phyloP scores from a whole-genome alignment of 1,284 basidiomycete genomes.

The Lentinula novae-zelandiae region DNA sequence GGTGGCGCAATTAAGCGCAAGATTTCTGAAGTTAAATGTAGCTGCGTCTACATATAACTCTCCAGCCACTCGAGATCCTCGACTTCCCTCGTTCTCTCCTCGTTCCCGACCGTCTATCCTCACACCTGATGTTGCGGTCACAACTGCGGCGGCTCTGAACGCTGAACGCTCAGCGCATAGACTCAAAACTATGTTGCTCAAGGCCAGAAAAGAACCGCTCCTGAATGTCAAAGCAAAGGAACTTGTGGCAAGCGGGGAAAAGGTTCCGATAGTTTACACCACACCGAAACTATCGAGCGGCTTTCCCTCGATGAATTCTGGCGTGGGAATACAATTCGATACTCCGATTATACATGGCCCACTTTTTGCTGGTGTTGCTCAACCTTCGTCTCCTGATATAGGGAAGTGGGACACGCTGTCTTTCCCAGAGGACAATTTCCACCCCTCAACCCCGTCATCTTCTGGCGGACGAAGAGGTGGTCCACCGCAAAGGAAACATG shows the following conservation, averaged over 20 bases:
- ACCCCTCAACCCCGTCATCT: conserved; percentile 23
- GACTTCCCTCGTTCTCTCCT: conserved; percentile 23
- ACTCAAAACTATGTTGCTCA: conserved; percentile 66
- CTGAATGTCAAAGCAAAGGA: conserved; percentile 52
- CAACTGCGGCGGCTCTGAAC: conserved; percentile 74
- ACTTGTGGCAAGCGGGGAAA: conserved; percentile 1
- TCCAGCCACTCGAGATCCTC: conserved; percentile 32
- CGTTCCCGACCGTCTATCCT: conserved; percentile 38
- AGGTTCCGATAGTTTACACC: conserved; percentile 34
- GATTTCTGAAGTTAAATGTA: conserved; percentile 53
- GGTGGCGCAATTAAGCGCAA: conserved; percentile 50
- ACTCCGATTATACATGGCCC: conserved; percentile 22
- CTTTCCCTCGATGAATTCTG: not conserved
- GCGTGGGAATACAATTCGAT: conserved; percentile 21
- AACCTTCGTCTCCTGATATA: conserved; percentile 12
- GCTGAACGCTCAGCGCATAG: conserved; percentile 69
- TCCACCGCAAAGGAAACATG: conserved; percentile 36
- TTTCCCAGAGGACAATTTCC: conserved; percentile 34
- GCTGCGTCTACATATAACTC: conserved; percentile 19
- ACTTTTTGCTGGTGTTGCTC: conserved; percentile 22
- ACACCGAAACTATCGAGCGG: conserved; percentile 23
- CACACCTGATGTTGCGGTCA: conserved; percentile 61
- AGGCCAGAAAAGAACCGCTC: conserved; percentile 57
- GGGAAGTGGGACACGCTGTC: conserved; percentile 18
- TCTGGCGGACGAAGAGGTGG: conserved; percentile 30